Conservation (phyloP, 1,284 basidiomycete species). For the Calocybe gambosa region DNA sequence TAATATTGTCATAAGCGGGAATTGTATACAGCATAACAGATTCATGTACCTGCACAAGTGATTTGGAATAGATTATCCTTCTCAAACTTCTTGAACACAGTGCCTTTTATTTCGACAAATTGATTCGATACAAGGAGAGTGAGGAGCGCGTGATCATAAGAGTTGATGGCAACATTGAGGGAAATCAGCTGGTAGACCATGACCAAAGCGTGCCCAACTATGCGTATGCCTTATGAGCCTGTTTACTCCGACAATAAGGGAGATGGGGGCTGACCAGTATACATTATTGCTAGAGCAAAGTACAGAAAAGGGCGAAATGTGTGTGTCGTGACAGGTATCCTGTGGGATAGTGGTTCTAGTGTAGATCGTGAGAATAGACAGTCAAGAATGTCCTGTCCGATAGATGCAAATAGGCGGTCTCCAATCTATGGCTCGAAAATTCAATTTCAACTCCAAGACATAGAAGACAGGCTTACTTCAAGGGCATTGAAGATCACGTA, state of each 20-base stretch:
- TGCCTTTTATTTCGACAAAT: conserved; percentile 99
- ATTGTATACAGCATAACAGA: neutral
- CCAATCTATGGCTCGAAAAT: conserved; percentile 66
- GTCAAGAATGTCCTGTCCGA: conserved; percentile 96
- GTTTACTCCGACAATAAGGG: conserved; percentile 4
- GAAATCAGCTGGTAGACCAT: conserved; percentile 96
- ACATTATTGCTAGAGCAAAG: conserved; percentile 79
- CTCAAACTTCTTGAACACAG: conserved; percentile 99
- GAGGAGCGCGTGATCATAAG: conserved; percentile 93
- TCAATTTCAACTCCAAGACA: neutral
- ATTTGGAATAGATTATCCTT: conserved; percentile 99
- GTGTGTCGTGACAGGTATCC: conserved; percentile 50
- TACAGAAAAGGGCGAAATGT: conserved; percentile 79
- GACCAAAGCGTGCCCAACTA: conserved; percentile 84
- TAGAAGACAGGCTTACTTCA: conserved; percentile 56
- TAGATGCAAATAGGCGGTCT: conserved; percentile 91
- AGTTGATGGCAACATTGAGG: conserved; percentile 97
- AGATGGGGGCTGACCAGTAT: conserved; percentile 61
- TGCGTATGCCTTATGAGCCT: neutral
- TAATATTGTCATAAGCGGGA: conserved; percentile 22
- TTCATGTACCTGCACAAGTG: conserved; percentile 80
- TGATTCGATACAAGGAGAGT: conserved; percentile 96
- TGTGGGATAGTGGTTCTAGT: conserved; percentile 67
- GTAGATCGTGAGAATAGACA: conserved; percentile 94
- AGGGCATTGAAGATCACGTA: conserved; percentile 99